phyloP scores from a whole-genome alignment of 306 rosid genomes.

The Quercus berberidifolia region DNA sequence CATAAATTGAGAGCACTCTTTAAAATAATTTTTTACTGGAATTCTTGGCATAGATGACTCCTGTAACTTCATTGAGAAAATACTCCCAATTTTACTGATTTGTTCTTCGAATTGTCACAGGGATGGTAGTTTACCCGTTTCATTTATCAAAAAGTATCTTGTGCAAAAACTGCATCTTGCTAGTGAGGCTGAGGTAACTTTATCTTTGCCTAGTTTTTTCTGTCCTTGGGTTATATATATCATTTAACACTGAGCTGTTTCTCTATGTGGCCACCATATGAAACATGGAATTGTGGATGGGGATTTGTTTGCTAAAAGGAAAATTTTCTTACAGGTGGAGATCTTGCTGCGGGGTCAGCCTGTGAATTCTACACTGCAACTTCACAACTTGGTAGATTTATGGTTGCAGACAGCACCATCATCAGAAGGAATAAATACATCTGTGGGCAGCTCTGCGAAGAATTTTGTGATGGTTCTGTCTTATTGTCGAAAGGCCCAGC shows the following conservation, averaged over 20 bases:
- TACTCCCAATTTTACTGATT: not conserved
- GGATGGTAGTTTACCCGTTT: conserved; percentile 47
- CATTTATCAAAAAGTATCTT: conserved; percentile 42
- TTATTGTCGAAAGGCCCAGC: conserved; percentile 34
- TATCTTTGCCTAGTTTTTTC: not conserved
- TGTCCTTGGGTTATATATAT: not conserved
- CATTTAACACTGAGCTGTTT: not conserved
- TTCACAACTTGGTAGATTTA: conserved; percentile 37
- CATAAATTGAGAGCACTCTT: not conserved
- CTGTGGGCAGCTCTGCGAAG: conserved; percentile 54
- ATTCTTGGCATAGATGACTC: not conserved
- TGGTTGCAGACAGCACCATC: conserved; percentile 45
- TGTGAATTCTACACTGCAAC: conserved; percentile 33
- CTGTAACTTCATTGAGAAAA: not conserved
- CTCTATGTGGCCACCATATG: not conserved
- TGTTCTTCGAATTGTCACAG: conserved; percentile 27
- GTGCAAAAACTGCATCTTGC: conserved; percentile 49
- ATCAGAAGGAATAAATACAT: conserved; percentile 22
- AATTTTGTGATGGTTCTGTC: conserved; percentile 64
- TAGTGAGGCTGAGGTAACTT: conserved; percentile 58
- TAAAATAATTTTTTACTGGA: too few relatives aligned
- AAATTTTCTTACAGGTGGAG: conserved; percentile 43
- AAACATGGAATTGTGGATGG: not conserved
- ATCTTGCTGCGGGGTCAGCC: conserved; percentile 42
- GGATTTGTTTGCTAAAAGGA: not conserved